Conservation (phyloP, 495 filamentous ascomycete species). For the Amphirosellinia nigrospora region DNA sequence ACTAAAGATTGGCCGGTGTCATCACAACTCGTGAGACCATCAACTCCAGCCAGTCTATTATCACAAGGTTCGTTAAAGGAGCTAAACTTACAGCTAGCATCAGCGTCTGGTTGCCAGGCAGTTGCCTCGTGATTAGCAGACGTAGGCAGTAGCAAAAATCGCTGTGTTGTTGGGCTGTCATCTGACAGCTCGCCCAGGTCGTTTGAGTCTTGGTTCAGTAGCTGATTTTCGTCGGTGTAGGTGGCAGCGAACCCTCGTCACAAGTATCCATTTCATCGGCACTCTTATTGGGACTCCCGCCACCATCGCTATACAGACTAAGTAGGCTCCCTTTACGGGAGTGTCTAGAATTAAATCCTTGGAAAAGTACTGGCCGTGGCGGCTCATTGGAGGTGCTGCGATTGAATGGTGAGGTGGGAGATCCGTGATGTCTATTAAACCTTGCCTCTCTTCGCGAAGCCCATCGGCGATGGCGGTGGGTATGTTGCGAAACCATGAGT, state of each 20-base stretch:
- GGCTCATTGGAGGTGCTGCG: slow-evolving; percentile 29
- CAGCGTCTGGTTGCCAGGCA: slow-evolving; percentile 28
- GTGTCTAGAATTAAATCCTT: slow-evolving; percentile 44
- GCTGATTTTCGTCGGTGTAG: slow-evolving; percentile 83
- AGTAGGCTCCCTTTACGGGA: slow-evolving; percentile 75
- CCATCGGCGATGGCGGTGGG: slow-evolving; percentile 55
- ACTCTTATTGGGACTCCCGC: slow-evolving; percentile 53
- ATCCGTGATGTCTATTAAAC: slow-evolving; percentile 42
- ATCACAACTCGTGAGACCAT: slow-evolving; percentile 4
- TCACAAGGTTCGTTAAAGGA: slow-evolving; percentile 32
- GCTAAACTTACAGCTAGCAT: slow-evolving; percentile 52
- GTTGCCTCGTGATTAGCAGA: slow-evolving; percentile 34
- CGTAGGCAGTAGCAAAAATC: slow-evolving; percentile 36
- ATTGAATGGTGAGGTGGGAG: slow-evolving; percentile 66
- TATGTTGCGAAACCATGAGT: slow-evolving; percentile 68
- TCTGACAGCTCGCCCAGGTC: slow-evolving; percentile 36
- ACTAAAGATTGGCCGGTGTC: slow-evolving; percentile 29
- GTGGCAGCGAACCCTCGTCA: slow-evolving; percentile 76
- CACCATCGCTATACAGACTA: slow-evolving; percentile 78
- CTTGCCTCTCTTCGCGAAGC: slow-evolving; percentile 57
- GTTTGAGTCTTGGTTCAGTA: slow-evolving; percentile 29
- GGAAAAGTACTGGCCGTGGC: slow-evolving; percentile 47
- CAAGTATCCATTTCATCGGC: slow-evolving; percentile 61
- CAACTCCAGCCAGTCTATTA: slow-evolving; percentile 14
- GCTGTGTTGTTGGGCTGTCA: slow-evolving; percentile 39